Conservation (phyloP, 768 basidiomycete species). For the Russula griseocarnosa region DNA sequence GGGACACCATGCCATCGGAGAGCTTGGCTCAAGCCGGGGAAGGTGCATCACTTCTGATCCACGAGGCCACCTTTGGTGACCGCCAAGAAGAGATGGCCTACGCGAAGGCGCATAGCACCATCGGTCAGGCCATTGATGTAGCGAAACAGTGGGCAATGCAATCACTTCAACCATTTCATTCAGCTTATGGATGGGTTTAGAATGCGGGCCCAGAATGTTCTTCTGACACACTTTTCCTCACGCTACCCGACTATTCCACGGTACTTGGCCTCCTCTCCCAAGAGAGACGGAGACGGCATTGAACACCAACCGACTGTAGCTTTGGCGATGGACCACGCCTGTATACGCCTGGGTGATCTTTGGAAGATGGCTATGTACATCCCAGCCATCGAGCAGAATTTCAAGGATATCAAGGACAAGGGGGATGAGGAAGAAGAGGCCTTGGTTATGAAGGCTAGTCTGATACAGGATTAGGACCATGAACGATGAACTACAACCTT, state of each 20-base stretch:
- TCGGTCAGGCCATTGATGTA: slow-evolving; percentile 80
- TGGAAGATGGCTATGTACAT: slow-evolving; percentile 82
- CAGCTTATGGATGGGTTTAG: slow-evolving; percentile 38
- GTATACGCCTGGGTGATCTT: slow-evolving; percentile 70
- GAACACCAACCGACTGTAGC: slow-evolving; percentile 43
- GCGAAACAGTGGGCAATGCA: slow-evolving; percentile 54
- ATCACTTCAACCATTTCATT: background rate
- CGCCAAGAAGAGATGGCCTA: slow-evolving; percentile 69
- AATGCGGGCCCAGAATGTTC: slow-evolving; percentile 78
- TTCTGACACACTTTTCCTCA: slow-evolving; percentile 95
- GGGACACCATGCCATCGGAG: slow-evolving; percentile 79
- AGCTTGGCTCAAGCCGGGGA: slow-evolving; percentile 60
- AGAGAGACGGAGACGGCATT: slow-evolving; percentile 24
- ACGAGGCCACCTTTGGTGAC: slow-evolving; percentile 92
- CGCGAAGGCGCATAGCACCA: slow-evolving; percentile 83
- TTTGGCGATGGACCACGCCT: slow-evolving; percentile 77
- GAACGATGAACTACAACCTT: background rate
- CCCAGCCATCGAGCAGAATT: slow-evolving; percentile 61
- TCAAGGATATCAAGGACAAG: slow-evolving; percentile 51
- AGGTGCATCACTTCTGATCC: slow-evolving; percentile 77
- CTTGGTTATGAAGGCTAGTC: slow-evolving; percentile 19
- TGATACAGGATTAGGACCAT: background rate
- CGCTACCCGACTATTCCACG: slow-evolving; percentile 83
- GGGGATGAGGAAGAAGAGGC: slow-evolving; percentile 36
- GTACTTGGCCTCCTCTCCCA: slow-evolving; percentile 30